Evolutionary conservation across 805 yeast species (phyloP).

Genomic region (Monosporozyma aquatica): DNA sequence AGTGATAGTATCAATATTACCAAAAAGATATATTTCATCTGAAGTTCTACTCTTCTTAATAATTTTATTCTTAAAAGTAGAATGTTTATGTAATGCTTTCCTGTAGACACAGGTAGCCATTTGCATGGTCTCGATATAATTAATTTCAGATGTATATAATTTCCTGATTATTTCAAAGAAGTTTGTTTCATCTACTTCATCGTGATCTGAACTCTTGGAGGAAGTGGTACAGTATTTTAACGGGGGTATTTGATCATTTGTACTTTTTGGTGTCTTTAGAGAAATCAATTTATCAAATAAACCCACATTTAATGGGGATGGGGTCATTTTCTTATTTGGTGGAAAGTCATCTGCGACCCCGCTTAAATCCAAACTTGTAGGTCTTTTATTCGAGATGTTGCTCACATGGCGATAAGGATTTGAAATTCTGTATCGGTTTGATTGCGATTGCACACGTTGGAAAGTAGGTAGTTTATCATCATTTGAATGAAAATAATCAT

Average conservation of each 20-base stretch:
- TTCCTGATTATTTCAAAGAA: conserved; percentile 21
- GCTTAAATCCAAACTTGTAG: conserved; percentile 21
- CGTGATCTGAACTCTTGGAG: background rate
- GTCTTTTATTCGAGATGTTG: conserved; percentile 12
- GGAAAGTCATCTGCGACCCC: conserved; percentile 1
- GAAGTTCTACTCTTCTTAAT: conserved; percentile 15
- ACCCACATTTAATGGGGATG: conserved; percentile 30
- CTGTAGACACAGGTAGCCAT: conserved; percentile 29
- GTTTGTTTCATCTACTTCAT: conserved; percentile 1
- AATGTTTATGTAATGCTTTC: conserved; percentile 26
- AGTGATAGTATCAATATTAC: conserved; percentile 35
- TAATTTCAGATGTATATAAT: conserved; percentile 30
- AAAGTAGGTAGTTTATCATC: conserved; percentile 19
- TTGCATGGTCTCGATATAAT: conserved; percentile 27
- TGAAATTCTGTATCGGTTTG: conserved; percentile 1
- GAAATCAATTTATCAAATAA: conserved; percentile 13
- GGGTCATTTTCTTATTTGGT: conserved; percentile 27
- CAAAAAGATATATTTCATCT: conserved; percentile 36
- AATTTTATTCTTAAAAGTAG: conserved; percentile 26
- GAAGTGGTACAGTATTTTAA: background rate
- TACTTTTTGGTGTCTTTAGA: conserved; percentile 1
- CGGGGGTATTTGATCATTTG: background rate
- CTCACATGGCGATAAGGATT: conserved; percentile 6
- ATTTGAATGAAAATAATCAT: conserved; percentile 24
- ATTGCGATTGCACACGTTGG: background rate